These are phyloP conservation scores for Penicillium sp. DNA, from an alignment of 2,329 filamentous ascomycete genomes.

Conservation along the genomic window DNA sequence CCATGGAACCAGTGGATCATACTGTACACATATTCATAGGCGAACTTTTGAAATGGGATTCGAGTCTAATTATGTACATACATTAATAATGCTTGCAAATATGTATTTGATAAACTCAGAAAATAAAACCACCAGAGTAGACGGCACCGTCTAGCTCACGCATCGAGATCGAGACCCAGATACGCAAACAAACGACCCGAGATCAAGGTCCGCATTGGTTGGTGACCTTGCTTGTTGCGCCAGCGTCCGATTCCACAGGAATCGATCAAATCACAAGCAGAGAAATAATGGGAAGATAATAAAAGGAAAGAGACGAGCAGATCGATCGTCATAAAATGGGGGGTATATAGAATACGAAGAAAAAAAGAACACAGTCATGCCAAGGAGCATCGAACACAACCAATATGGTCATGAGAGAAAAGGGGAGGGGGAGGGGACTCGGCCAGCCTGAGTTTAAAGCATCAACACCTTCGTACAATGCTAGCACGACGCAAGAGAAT, in stretches of 20 bases:
- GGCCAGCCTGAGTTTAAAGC: slow-evolving; percentile 17
- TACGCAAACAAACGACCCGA: slow-evolving; percentile 21
- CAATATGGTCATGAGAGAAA: not conserved
- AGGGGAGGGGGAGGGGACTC: not conserved
- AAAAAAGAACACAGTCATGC: slow-evolving; percentile 20
- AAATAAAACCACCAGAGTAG: slow-evolving; percentile 3
- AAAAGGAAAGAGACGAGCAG: slow-evolving; percentile 20
- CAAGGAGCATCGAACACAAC: slow-evolving; percentile 5
- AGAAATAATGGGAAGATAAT: slow-evolving; percentile 4
- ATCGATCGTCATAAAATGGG: slow-evolving; percentile 28
- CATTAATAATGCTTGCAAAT: slow-evolving; percentile 31
- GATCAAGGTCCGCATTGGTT: slow-evolving; percentile 11
- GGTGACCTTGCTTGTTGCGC: slow-evolving; percentile 18
- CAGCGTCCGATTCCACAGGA: slow-evolving; percentile 21
- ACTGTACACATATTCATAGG: not conserved
- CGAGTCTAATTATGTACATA: slow-evolving; percentile 32
- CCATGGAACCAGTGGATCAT: not conserved
- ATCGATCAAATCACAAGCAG: slow-evolving; percentile 9
- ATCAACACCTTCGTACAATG: slow-evolving; percentile 13
- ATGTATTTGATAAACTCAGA: slow-evolving; percentile 19
- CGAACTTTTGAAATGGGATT: slow-evolving; percentile 19
- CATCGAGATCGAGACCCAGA: slow-evolving; percentile 2
- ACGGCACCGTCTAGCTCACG: slow-evolving; percentile 1
- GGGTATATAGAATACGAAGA: slow-evolving; percentile 33
- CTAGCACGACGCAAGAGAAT: slow-evolving; percentile 18